Evolutionary conservation across 805 yeast species (phyloP), one percentile per base, ranked within the genome.

Genomic region (Ogataea neopini): DNA sequence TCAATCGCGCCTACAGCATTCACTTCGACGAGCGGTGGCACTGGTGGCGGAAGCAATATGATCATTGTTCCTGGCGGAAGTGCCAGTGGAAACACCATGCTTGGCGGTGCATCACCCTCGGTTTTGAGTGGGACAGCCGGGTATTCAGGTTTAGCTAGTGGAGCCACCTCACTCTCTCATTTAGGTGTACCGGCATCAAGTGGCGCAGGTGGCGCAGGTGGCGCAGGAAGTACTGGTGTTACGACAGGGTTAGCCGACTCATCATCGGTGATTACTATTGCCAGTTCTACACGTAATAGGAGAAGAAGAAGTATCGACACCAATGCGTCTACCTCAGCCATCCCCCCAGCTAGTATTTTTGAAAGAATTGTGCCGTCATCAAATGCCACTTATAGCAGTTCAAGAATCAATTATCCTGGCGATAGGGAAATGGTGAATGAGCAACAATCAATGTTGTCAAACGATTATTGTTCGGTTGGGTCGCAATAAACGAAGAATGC

Each of bases 271-370:
- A 55, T 67, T 5, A 67, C 71, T 1, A 58, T 67, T 45, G 70
- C 70, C 1, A 60, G 66, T 30, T 64, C 68, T 2, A 63, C 69
- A 2, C 57, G 70, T 19, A 60, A 64, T 40, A 50, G 65, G 38
- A 52, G 69, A 47, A 51, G 70, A 29, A 48, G 69, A 17, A 63
- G 69, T 20, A 59, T 72, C 7, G 74, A 76, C 33, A 75, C 79
- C 22, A 83, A 81, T 53, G 79, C 87, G 17, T 79, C 86, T 43
- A 80, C 86, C 0, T 71, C 81, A 22, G 88, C 88, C 0, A 83
- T 84, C 14, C 81, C 89, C 1, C 89, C 90, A 0, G 85, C 87
- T n/a, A 79, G 86, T 53, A 81, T 84, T 8, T 68, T 81, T 67
- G 88, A 82, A 53, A 67, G 84, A 44, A 66, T 78, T 7, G 60